Base-by-base conservation (phyloP, 345 rosid species). In the Anastatica hierochuntica region DNA sequence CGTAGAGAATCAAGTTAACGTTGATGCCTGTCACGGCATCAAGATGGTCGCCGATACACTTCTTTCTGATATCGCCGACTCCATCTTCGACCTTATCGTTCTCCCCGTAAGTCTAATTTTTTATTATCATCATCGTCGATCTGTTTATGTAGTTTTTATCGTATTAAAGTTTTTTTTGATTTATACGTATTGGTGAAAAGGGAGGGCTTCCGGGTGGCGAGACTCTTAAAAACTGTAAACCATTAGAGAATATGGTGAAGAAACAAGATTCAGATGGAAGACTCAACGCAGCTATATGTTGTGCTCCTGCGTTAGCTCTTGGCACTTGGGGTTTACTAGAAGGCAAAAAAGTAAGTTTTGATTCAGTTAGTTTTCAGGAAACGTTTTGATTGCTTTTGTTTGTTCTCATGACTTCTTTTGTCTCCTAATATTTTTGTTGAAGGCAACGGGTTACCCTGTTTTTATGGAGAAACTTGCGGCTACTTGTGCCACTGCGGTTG, bases 161-260 rank as follows among this genome's bases (percentile, higher is more conserved):
- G 18, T 42, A 2, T 42, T n/a, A 36, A 26, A 33, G 7, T 17
- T 5, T 13, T 36, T 1, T 31, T 10, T 34, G 16, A 21, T 39
- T 29, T 16, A 33, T 47, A 8, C 43, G 70, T n/a, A 27, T 18
- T 16, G 58, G 42, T 45, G 8, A 6, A 35, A 43, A 90, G 96
- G 98, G 96, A 62, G 98, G 98, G 49, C 74, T 87, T 76, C 96
- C 96, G 0, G 96, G 98, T 12, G 96, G 94, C 17, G 57, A 82
- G 24, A 83, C 77, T 62, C 82, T 90, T 40, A 79, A 84, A 55
- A 71, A 79, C 50, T 90, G 79, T 68, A 80, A 54, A 38, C 68
- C 64, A 11, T 46, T 92, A 49, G 96, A 88, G 70, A 72, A 58
- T 60, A 36, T 88, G 78, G 74, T 79, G 41, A 83, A 83, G 82